Conservation (phyloP, 768 basidiomycete species). For the Lentinula sp. region DNA sequence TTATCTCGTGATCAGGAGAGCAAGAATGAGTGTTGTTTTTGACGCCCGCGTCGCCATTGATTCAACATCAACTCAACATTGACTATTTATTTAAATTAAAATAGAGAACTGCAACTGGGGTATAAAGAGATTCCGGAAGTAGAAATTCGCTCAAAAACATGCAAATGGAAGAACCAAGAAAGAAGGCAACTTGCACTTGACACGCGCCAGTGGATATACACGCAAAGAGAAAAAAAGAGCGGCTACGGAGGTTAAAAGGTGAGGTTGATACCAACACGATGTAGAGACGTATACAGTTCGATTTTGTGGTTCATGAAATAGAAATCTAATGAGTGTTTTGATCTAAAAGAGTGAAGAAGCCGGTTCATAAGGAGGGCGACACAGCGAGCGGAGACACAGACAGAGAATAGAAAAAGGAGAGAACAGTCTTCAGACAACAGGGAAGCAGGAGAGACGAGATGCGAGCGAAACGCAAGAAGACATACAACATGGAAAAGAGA, state of each 20-base stretch:
- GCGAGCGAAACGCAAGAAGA: no score
- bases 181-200: neutral
- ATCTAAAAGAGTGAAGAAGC: neutral
- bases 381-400: neutral
- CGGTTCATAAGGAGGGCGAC: neutral
- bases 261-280: neutral
- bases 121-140: no score
- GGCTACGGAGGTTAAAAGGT: neutral
- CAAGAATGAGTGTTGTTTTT: no score
- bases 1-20: no score
- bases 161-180: neutral
- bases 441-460: neutral
- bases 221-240: neutral
- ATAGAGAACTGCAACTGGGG: neutral
- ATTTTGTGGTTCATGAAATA: neutral
- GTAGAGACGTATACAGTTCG: neutral
- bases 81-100: no score
- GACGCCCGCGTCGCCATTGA: no score
- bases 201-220: neutral
- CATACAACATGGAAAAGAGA: neutral
- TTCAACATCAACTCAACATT: no score
- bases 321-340: slow-evolving; percentile 8
- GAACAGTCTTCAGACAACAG: neutral
- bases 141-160: neutral
- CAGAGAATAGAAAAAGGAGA: neutral